phyloP scores from a whole-genome alignment of 305 asterid genomes.

The Euphrasia arctica region DNA sequence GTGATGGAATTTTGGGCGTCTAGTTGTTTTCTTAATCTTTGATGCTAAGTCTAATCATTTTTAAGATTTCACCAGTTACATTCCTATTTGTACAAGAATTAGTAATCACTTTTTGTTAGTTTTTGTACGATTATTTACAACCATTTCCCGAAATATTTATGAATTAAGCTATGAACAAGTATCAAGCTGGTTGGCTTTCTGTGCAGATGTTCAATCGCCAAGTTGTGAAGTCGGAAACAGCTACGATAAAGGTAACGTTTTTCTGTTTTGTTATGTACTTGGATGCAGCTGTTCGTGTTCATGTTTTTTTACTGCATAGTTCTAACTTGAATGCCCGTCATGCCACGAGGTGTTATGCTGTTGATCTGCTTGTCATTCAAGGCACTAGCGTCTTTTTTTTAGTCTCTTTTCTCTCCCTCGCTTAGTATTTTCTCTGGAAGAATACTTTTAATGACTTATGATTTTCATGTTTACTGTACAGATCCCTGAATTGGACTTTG shows the following conservation, averaged over 20 bases:
- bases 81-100: constrained; percentile 6
- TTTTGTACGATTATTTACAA: constrained; percentile 4
- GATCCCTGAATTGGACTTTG: constrained; percentile 94
- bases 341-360: not conserved
- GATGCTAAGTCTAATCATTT: not conserved
- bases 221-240: constrained; percentile 91
- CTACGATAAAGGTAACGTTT: constrained; percentile 79
- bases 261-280: constrained; percentile 7
- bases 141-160: constrained; percentile 2
- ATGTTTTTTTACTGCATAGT: constrained; percentile 6
- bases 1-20: not conserved
- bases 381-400: not conserved
- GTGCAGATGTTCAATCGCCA: constrained; percentile 88
- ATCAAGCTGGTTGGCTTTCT: constrained; percentile 22
- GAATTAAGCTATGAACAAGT: constrained; percentile 11
- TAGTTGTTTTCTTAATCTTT: not conserved
- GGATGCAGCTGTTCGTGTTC: not conserved
- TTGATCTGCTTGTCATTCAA: not conserved
- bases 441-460: constrained; percentile 2
- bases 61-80: not conserved
- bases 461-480: constrained; percentile 35
- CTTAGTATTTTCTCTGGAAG: not conserved
- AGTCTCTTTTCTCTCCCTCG: not conserved
- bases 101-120: not conserved
- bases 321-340: not conserved